Evolutionary conservation across 2,329 filamentous ascomycete genomes (phyloP).

Genomic region (Orbilia javanica): DNA sequence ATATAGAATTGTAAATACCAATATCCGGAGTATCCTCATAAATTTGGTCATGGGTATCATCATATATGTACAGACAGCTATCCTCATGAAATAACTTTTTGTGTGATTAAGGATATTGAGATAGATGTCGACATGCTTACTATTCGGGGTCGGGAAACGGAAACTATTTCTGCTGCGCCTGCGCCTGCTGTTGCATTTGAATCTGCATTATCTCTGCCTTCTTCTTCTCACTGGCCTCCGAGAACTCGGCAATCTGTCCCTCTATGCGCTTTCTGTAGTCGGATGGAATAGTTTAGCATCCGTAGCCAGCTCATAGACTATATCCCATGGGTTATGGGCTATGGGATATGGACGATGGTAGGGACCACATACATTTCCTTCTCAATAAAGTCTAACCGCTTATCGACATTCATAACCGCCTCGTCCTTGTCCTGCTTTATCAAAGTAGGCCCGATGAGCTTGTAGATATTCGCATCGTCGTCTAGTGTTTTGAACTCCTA

Average conservation of each 20-base stretch:
- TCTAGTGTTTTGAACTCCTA: slow-evolving; percentile 85
- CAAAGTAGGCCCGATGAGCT: slow-evolving; percentile 90
- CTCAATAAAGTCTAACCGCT: slow-evolving; percentile 88
- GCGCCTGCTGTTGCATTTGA: slow-evolving; percentile 65
- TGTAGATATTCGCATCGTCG: slow-evolving; percentile 92
- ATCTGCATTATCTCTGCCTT: slow-evolving; percentile 73
- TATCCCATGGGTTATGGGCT: too few relatives aligned
- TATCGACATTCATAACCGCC: slow-evolving; percentile 89
- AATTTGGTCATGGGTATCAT: slow-evolving; percentile 38
- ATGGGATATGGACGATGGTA: not conserved
- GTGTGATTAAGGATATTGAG: slow-evolving; percentile 1
- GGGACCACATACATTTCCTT: slow-evolving; percentile 86
- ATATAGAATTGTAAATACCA: not conserved
- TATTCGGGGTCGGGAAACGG: not conserved
- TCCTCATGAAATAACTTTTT: slow-evolving; percentile 22
- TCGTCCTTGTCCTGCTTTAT: slow-evolving; percentile 94
- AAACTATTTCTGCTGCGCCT: slow-evolving; percentile 60
- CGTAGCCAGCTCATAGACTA: not conserved
- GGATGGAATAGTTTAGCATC: slow-evolving; percentile 35
- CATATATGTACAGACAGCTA: slow-evolving; percentile 41
- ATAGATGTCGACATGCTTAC: slow-evolving; percentile 7
- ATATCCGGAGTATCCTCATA: slow-evolving; percentile 7
- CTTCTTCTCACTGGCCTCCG: slow-evolving; percentile 75
- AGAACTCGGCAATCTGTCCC: slow-evolving; percentile 74
- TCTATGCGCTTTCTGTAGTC: slow-evolving; percentile 74